Percentiles rank a stretch among this genome's conserved stretches.
These are phyloP conservation scores for Phycomyces blakesleeanus DNA, from an alignment of 192 early-diverging fungal genomes.

Conservation along the genomic window DNA sequence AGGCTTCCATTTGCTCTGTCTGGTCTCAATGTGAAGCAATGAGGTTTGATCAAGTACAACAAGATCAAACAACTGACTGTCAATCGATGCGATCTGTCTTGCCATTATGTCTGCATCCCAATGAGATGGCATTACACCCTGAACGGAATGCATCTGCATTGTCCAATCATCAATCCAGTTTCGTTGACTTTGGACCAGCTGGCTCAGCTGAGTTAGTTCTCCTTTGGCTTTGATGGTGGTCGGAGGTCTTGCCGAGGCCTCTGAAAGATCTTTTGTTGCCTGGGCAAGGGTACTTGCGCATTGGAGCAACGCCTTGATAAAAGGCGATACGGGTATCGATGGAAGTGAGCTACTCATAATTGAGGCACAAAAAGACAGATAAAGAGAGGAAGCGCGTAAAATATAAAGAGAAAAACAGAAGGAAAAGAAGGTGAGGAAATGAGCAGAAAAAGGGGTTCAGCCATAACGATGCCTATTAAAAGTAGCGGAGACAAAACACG, in stretches of 20 bases:
- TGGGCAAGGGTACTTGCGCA: slow-evolving; percentile 31
- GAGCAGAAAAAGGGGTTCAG: too few relatives aligned
- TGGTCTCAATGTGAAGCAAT: slow-evolving; percentile 36
- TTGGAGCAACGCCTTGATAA: slow-evolving; percentile 38
- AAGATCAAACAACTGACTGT: slow-evolving; percentile 40
- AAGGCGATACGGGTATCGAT: slow-evolving; percentile 47
- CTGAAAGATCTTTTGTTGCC: slow-evolving; percentile 20
- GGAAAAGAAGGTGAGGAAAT: neutral
- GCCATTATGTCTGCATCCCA: slow-evolving; percentile 50
- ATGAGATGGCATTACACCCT: slow-evolving; percentile 31
- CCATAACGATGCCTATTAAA: too few relatives aligned
- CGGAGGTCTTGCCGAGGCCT: slow-evolving; percentile 10
- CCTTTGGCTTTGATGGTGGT: slow-evolving; percentile 1
- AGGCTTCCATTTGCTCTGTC: slow-evolving; percentile 22
- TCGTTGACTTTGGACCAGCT: slow-evolving; percentile 37
- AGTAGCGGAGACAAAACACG: too few relatives aligned
- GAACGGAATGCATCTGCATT: slow-evolving; percentile 42
- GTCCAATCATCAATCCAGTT: slow-evolving; percentile 41
- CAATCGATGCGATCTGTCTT: slow-evolving; percentile 47
- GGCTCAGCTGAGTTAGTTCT: slow-evolving; percentile 8
- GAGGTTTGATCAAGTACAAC: slow-evolving; percentile 34
- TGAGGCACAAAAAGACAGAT: neutral
- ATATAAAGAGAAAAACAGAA: neutral
- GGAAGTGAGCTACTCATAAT: slow-evolving; percentile 31
- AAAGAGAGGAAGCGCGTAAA: neutral